Conservation (phyloP, 495 filamentous ascomycete species). For the Talaromyces thailandensis region DNA sequence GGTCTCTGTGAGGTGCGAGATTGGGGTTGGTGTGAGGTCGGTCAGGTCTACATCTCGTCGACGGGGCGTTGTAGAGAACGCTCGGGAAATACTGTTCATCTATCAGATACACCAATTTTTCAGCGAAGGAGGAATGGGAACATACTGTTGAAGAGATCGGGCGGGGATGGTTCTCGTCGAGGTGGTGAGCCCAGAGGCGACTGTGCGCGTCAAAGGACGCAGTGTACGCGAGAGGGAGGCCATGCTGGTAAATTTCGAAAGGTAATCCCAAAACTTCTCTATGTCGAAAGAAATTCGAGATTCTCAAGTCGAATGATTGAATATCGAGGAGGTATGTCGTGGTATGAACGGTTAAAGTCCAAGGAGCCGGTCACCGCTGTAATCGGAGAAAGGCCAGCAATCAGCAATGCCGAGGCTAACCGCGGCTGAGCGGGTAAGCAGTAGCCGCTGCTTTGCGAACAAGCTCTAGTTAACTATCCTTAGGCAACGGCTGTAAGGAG, state of each 20-base stretch:
- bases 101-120: no score
- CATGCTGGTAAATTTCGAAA: slow-evolving; percentile 37
- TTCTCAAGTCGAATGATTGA: background rate
- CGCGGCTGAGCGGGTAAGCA: background rate
- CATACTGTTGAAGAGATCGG: slow-evolving; percentile 38
- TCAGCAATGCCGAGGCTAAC: background rate
- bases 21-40: slow-evolving; percentile 77
- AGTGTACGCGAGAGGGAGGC: slow-evolving; percentile 59
- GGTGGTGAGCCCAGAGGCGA: slow-evolving; percentile 28
- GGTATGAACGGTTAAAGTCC: background rate
- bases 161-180: slow-evolving; percentile 31
- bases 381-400: background rate
- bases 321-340: background rate
- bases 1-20: slow-evolving; percentile 85
- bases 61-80: slow-evolving; percentile 60
- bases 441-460: background rate
- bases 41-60: slow-evolving; percentile 55
- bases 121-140: no score
- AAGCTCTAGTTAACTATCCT: background rate
- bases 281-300: background rate
- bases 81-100: slow-evolving; percentile 41
- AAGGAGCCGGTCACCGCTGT: background rate
- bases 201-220: slow-evolving; percentile 57
- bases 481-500: background rate
- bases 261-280: background rate